These are phyloP conservation scores for Lepiota venenata DNA, from an alignment of 768 basidiomycete genomes.

Conservation along the genomic window DNA sequence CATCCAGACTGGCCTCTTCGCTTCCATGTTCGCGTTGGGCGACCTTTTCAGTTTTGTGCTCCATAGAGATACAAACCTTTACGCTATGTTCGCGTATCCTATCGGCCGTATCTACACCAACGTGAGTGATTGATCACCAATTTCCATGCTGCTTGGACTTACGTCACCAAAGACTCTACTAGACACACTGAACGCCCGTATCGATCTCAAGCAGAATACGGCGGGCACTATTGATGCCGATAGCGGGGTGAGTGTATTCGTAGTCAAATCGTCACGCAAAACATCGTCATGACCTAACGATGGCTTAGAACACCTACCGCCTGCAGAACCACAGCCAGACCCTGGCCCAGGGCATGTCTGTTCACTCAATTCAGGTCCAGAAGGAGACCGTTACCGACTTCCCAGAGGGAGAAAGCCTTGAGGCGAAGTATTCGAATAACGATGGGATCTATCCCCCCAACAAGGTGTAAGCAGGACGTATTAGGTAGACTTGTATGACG, in stretches of 20 bases:
- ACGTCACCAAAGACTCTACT: constrained; percentile 31
- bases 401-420: constrained; percentile 1
- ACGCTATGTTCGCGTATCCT: constrained; percentile 22
- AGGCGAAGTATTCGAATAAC: constrained; percentile 4
- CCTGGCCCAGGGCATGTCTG: constrained; percentile 12
- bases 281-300: constrained; percentile 8
- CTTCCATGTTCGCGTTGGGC: constrained; percentile 40
- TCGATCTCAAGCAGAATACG: constrained; percentile 22
- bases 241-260: constrained; percentile 12
- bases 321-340: constrained; percentile 22
- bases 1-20: constrained; percentile 45
- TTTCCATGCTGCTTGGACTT: not conserved
- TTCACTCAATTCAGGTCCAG: constrained; percentile 14
- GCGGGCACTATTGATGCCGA: constrained; percentile 25
- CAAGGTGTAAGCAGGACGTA: not conserved
- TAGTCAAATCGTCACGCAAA: not conserved
- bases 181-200: constrained; percentile 35
- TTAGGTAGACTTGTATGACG: not conserved
- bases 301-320: constrained; percentile 18
- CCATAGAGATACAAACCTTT: constrained; percentile 23
- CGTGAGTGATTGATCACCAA: constrained; percentile 23
- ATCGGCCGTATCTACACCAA: constrained; percentile 38
- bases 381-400: constrained; percentile 14
- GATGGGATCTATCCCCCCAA: not conserved
- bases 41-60: constrained; percentile 37